Base-by-base conservation (phyloP, 345 rosid species). In the Luvunga scandens region DNA sequence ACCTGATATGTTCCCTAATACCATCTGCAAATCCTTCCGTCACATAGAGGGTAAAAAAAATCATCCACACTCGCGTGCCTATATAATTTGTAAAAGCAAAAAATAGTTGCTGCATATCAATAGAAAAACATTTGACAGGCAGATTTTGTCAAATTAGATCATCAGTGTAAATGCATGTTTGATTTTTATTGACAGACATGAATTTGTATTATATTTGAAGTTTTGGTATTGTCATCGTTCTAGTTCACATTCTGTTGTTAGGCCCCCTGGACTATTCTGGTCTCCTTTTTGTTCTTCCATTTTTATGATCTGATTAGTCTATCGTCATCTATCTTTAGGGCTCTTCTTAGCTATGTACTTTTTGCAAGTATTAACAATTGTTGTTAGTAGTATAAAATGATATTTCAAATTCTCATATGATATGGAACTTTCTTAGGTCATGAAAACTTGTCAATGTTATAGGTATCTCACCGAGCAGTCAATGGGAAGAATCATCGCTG, bases 391-490 rank as follows among this genome's bases (percentile, higher is more conserved):
- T 71, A 2, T 59, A 61, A 27, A 45, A 3, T 36, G 64, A 25
- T 24, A 25, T 71, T 24, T 45, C 8, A 25, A 66, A 9, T 69
- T 3, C 7, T 60, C 16, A 42, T 16, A 53, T 75, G n/a, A 22
- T 48, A 28, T 33, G 31, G 12, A 76, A 66, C 33, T 79, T 31
- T 69, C 56, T 76, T 24, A 55, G 38, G 27, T 34, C 38, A 14
- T 3, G 18, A 65, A 67, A 69, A 67, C 66, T 64, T 71, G 75
- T 36, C 59, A 12, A 72, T 60, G 45, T 67, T 71, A 70, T 77
- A 78, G 91, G 88, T 90, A 86, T 71, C 86, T 84, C 0, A 76
- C 77, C 1, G 90, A 90, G 83, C 86, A 79, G 76, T 83, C 85
- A 21, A 56, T 34, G 27, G 73, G 50, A 86, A 81, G 84, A 81